Base-by-base conservation (phyloP, 768 basidiomycete species). In the Mycena filopes region DNA sequence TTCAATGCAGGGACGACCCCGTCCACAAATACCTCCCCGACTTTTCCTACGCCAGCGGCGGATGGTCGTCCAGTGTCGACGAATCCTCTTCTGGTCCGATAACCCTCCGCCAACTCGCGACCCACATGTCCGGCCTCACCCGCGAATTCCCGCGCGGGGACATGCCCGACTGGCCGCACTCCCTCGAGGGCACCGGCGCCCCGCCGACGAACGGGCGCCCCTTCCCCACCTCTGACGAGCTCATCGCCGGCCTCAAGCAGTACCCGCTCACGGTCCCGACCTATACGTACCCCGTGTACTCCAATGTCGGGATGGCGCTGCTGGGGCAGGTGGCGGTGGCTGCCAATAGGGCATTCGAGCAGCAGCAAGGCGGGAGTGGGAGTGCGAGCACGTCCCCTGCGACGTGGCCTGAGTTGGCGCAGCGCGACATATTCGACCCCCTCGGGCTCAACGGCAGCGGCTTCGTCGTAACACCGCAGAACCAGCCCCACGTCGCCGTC, bases 61-160 rank as follows among this genome's bases (percentile, higher is more conserved):
- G 57, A 45, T 69, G 67, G 67, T 29, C 48, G 16, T 12, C 41
- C 5, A 40, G 45, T 8, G 13, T 2, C 20, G 20, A 13, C n/a
- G 42, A 29, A n/a, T 48, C 46, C 23, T 56, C 56, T 5, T 56
- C 56, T 5, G 63, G 40, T 16, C 73, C 61, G 20, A 66, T 74
- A 23, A 74, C 72, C 20, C 26, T 74, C n/a, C 59, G 68, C 20
- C 73, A 74, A 46, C 63, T 74, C 25, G 71, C 67, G 11, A 68
- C 62, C 38, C 76, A 77, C 40, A 73, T 75, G 72, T 74, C 74
- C 16, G 76, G 76, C 20, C 56, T 77, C 6, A 76, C 71, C 2
- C 65, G 72, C 16, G 72, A 73, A 54, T 75, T 63, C 48, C 76
- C 76, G 8, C 66, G 71, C 20, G 71, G 70, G 42, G 66, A 68